A percentile compares a stretch with the other conserved stretches of the same genome.
Conservation (phyloP, 345 rosid species). For the Lepidium africanum region DNA sequence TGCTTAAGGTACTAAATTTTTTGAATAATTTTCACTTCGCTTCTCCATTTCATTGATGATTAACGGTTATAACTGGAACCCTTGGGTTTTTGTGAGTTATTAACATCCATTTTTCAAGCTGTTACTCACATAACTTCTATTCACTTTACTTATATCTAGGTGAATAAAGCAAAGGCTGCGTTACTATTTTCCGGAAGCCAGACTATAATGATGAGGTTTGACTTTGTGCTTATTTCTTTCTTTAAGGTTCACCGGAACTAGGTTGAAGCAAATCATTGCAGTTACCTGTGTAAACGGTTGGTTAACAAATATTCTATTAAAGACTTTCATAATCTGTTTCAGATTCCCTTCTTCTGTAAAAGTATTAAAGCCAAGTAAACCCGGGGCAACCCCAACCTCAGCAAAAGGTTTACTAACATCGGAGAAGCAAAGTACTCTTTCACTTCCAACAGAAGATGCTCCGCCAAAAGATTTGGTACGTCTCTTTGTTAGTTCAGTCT, state of each 20-base stretch:
- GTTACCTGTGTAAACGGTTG: not conserved
- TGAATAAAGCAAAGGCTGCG: constrained; percentile 62
- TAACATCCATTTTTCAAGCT: not conserved
- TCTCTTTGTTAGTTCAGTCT: constrained; percentile 4
- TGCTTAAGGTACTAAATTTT: constrained; percentile 57
- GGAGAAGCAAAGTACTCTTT: constrained; percentile 40
- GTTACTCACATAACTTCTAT: not conserved
- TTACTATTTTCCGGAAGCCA: constrained; percentile 45
- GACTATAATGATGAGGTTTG: constrained; percentile 60
- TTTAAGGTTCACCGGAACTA: constrained; percentile 1
- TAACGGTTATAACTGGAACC: not conserved
- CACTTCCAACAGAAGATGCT: constrained; percentile 33
- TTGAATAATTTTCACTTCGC: not conserved
- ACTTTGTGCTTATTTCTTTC: constrained; percentile 8
- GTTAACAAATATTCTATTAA: constrained; percentile 4
- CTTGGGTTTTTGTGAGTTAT: not conserved
- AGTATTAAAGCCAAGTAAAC: constrained; percentile 47
- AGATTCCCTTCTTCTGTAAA: constrained; percentile 72
- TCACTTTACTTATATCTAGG: constrained; percentile 40
- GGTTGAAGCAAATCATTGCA: not conserved
- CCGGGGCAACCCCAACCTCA: constrained; percentile 53
- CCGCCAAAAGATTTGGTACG: constrained; percentile 65
- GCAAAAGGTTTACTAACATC: constrained; percentile 54
- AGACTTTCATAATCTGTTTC: constrained; percentile 13
- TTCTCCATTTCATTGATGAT: not conserved